A percentile compares a stretch with the other conserved stretches of the same genome.
Conservation (phyloP, 345 rosid species). For the Dipteronia sinensis region DNA sequence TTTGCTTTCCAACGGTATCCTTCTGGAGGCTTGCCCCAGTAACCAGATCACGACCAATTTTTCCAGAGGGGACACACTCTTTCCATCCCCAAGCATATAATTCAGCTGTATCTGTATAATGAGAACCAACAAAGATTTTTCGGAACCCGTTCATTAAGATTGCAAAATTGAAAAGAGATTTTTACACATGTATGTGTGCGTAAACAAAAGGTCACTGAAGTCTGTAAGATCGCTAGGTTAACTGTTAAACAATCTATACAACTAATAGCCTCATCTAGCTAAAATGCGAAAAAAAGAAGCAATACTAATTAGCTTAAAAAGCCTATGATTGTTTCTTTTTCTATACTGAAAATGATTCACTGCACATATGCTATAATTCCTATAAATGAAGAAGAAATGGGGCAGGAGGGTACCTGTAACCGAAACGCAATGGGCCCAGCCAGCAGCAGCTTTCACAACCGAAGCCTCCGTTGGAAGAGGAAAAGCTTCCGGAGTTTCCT, state of each 20-base stretch:
- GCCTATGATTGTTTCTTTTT: not conserved
- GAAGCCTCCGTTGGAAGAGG: constrained; percentile 66
- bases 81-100: constrained; percentile 95
- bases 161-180: not conserved
- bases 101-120: constrained; percentile 63
- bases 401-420: constrained; percentile 50
- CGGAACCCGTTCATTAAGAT: not conserved
- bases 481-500: constrained; percentile 81
- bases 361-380: not conserved
- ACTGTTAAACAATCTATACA: not conserved
- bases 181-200: not conserved
- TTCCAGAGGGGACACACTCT: constrained; percentile 73
- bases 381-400: not conserved
- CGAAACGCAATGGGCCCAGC: constrained; percentile 90
- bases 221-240: not conserved
- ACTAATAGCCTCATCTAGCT: not conserved
- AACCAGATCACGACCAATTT: constrained; percentile 33
- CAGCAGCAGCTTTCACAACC: constrained; percentile 62
- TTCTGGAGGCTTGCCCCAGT: constrained; percentile 41
- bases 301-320: not conserved
- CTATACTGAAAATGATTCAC: not conserved
- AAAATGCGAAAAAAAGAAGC: not conserved
- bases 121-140: not conserved
- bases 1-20: constrained; percentile 46
- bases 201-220: not conserved